These are phyloP conservation scores for Hyaloscypha hepaticicola DNA, from an alignment of 495 filamentous ascomycete species.

Conservation along the genomic window DNA sequence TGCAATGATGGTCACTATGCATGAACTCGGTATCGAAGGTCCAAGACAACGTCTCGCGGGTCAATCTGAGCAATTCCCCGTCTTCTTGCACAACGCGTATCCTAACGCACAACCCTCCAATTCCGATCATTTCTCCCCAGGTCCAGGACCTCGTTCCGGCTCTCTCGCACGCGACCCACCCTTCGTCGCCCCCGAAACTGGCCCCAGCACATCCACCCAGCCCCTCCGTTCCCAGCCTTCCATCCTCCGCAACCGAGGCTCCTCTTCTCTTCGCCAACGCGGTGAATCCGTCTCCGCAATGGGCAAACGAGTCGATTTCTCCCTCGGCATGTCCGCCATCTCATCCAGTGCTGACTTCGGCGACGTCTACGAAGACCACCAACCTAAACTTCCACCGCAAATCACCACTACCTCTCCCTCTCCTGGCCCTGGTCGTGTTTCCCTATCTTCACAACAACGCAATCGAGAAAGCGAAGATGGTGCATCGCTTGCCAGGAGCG, in stretches of 20 bases:
- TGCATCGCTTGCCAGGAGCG: conserved; percentile 6
- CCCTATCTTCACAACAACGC: too few relatives aligned
- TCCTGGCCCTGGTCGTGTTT: not conserved
- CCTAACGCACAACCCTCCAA: conserved; percentile 4
- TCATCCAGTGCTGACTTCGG: conserved; percentile 60
- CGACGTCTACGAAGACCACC: conserved; percentile 63
- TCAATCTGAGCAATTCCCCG: conserved; percentile 47
- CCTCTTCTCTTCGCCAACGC: conserved; percentile 43
- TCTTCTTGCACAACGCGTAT: conserved; percentile 37
- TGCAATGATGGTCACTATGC: conserved; percentile 83
- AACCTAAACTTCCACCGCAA: conserved; percentile 20
- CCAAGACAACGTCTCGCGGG: conserved; percentile 76
- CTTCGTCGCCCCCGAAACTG: conserved; percentile 47
- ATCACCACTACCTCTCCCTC: conserved; percentile 17
- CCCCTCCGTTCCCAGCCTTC: conserved; percentile 39
- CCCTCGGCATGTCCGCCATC: conserved; percentile 64
- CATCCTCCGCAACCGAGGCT: conserved; percentile 52
- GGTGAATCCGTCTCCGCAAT: conserved; percentile 61
- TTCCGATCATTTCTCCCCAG: conserved; percentile 4
- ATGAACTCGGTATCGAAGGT: conserved; percentile 84
- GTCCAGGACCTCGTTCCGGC: conserved; percentile 23
- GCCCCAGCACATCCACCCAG: conserved; percentile 18
- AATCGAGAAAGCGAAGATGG: conserved; percentile 10
- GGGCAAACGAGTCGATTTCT: conserved; percentile 72
- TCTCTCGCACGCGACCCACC: conserved; percentile 32